Percentiles rank a stretch among this genome's conserved stretches.
Evolutionary conservation across 495 filamentous ascomycete genomes (phyloP).

Genomic region (Parachaetomium inaequale): DNA sequence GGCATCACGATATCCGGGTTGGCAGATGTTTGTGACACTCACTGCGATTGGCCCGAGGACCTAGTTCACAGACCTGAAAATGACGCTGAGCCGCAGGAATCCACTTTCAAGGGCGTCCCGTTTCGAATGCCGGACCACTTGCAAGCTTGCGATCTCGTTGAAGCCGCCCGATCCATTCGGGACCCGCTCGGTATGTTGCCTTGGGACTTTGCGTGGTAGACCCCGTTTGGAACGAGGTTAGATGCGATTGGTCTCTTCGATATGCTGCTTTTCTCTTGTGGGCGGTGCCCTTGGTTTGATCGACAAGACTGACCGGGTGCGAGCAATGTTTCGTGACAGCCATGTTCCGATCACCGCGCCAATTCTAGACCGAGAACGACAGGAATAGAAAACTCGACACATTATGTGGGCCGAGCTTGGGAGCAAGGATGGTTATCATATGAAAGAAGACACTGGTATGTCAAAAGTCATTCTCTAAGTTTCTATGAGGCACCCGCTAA

Average conservation of each 20-base stretch:
- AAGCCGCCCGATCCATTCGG: background rate
- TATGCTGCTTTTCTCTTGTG: background rate
- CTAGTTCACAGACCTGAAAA: background rate
- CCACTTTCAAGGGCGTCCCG: background rate
- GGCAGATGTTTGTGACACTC: background rate
- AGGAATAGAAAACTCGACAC: background rate
- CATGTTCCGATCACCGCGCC: background rate
- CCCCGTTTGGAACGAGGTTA: background rate
- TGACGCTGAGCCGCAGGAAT: background rate
- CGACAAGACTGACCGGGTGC: background rate
- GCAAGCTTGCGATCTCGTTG: background rate
- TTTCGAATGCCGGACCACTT: background rate
- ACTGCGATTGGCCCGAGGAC: background rate
- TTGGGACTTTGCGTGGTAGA: background rate
- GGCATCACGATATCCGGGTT: constrained; percentile 2
- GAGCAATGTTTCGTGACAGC: background rate
- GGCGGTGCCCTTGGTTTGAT: background rate
- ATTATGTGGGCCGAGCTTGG: background rate
- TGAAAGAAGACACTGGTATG: background rate
- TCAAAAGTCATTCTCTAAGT: background rate
- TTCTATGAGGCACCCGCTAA: background rate
- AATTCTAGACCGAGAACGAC: background rate
- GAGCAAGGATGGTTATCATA: background rate
- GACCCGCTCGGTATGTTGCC: background rate
- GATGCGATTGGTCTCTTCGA: background rate